Base-by-base conservation (phyloP, 768 basidiomycete species). In the Pisolithus albus region DNA sequence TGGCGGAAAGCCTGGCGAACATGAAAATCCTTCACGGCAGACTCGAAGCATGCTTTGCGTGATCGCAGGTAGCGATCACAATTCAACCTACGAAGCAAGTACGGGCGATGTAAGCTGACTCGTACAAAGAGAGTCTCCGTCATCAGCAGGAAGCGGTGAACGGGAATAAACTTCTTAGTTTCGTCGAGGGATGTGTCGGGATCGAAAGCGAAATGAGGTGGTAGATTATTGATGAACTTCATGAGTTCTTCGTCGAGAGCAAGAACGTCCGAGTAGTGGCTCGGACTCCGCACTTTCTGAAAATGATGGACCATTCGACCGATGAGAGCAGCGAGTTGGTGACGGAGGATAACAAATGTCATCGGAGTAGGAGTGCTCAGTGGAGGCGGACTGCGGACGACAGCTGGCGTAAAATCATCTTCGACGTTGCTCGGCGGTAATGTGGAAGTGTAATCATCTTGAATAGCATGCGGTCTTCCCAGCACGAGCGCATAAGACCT, bases 241-340 rank as follows among this genome's bases (percentile, higher is more conserved):
- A 87, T 73, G 37, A 96, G 68, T 50, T 94, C 89, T 28, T 91
- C 89, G 59, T 96, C 93, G 26, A 96, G 75, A 1, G 76, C 70
- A 41, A 86, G 64, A 36, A 93, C 89, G 64, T 95, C 92, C 24
- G 82, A 78, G 66, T 95, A 95, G 59, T 88, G 88, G 51, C 82
- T 84, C 52, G 75, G 80, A 21, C 81, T 80, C 41, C 82, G 78
- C 32, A 93, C 82, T 70, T 87, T 85, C 64, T 95, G 93, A 69
- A 93, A 95, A 70, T 94, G 90, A 60, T 92, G 89, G 38, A 91
- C 89, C 62, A 96, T 91, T 30, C 83, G 84, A 15, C 92, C 92
- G 53, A 94, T 93, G 53, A 94, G 86, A 36, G 76, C 72, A 28
- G 91, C 88, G 18, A 96, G 76, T 30, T 82, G 79, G 59, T 93